These are phyloP conservation scores for Coemansia sp. DNA, from an alignment of 192 early-diverging fungal genomes.

Conservation along the genomic window DNA sequence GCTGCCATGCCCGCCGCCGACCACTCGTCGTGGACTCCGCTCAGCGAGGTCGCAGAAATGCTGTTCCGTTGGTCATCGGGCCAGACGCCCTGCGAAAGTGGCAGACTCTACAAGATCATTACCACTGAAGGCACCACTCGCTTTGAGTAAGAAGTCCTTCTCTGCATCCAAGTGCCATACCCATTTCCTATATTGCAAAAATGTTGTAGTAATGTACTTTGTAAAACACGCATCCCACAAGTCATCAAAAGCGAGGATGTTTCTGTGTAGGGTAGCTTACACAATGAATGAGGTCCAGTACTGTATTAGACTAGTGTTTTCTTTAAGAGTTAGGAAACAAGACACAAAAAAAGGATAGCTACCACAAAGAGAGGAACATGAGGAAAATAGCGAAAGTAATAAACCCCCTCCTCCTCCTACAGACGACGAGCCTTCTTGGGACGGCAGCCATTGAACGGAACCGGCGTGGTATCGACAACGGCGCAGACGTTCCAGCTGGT, in stretches of 20 bases:
- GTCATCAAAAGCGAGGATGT: no score
- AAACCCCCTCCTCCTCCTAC: slow-evolving; percentile 37
- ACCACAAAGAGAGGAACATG: no score
- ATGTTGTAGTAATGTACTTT: no score
- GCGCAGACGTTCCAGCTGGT: slow-evolving; percentile 75
- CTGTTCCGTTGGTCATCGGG: slow-evolving; percentile 34
- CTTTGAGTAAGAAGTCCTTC: slow-evolving; percentile 6
- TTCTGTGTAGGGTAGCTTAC: no score
- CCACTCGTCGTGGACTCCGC: slow-evolving; percentile 81
- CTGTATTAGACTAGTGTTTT: no score
- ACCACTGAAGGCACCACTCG: slow-evolving; percentile 29
- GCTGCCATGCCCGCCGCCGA: slow-evolving; percentile 84
- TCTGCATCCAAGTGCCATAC: no score
- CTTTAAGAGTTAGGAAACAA: no score
- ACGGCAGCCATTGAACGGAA: slow-evolving; percentile 88
- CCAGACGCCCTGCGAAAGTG: slow-evolving; percentile 26
- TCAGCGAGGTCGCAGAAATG: slow-evolving; percentile 62
- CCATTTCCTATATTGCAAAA: no score
- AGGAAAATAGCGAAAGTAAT: no score
- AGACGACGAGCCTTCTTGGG: slow-evolving; percentile 86
- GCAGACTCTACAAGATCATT: slow-evolving; percentile 35
- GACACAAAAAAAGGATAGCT: no score
- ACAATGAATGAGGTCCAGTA: no score
- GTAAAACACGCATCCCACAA: no score
- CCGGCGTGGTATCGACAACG: slow-evolving; percentile 86